Conservation (phyloP, 2,329 filamentous ascomycete species). For the Hirsutella rhossiliensis region DNA sequence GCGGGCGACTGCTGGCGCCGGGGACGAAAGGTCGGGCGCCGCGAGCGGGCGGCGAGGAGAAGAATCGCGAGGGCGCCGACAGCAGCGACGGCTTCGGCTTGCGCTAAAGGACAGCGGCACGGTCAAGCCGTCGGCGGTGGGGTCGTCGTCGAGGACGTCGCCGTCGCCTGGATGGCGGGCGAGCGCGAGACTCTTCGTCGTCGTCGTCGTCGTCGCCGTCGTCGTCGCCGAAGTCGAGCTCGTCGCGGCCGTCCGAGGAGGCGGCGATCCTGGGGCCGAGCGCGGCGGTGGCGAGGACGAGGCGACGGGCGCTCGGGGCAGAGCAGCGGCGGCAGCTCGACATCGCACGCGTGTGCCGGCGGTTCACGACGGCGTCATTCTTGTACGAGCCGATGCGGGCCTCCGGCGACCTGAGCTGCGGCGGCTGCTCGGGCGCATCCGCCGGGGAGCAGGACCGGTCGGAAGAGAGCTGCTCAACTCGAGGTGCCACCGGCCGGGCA, state of each 20-base stretch:
- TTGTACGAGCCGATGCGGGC: too few relatives aligned
- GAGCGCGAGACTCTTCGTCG: conserved; percentile 26
- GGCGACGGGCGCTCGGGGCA: conserved; percentile 18
- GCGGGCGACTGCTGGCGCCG: not conserved
- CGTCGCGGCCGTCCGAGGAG: conserved; percentile 29
- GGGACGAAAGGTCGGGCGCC: conserved; percentile 11
- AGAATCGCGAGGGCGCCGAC: conserved; percentile 32
- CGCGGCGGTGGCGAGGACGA: conserved; percentile 23
- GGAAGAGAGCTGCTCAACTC: too few relatives aligned
- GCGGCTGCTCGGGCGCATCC: too few relatives aligned
- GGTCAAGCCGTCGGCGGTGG: not conserved
- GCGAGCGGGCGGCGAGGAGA: conserved; percentile 10
- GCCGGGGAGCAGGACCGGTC: too few relatives aligned
- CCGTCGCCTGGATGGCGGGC: conserved; percentile 30
- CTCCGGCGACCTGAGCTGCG: too few relatives aligned
- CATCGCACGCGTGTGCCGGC: too few relatives aligned
- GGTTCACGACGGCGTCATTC: too few relatives aligned
- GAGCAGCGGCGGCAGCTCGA: too few relatives aligned
- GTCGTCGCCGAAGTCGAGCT: conserved; percentile 29
- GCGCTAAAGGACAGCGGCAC: conserved; percentile 57
- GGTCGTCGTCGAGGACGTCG: not conserved
- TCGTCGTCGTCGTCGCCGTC: conserved; percentile 28
- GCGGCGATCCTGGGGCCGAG: conserved; percentile 12
- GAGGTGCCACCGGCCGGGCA: too few relatives aligned
- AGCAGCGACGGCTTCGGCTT: conserved; percentile 42